Percentiles rank a stretch among this genome's conserved stretches.
phyloP scores from a whole-genome alignment of 371 early-diverging fungal species.

The Mortierella sp. region DNA sequence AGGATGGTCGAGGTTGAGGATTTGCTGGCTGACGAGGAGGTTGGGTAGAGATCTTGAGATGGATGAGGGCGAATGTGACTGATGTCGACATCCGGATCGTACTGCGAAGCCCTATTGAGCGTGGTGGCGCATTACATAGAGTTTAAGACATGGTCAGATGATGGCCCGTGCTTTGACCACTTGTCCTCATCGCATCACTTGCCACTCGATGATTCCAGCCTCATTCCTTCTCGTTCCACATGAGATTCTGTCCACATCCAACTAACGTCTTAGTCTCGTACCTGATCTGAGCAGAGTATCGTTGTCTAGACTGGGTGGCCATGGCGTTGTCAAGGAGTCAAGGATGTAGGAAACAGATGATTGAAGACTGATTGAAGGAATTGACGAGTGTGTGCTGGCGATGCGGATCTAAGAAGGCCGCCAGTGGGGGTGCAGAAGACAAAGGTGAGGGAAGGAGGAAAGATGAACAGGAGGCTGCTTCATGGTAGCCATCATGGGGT shows the following conservation, averaged over 20 bases:
- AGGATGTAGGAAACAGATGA: too few species aligned
- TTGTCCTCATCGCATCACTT: too few species aligned
- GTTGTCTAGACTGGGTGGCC: slow-evolving; percentile 8
- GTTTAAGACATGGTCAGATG: background rate
- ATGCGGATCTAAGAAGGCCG: too few species aligned
- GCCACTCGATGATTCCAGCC: too few species aligned
- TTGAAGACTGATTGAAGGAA: too few species aligned
- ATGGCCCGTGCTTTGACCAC: background rate
- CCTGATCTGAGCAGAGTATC: slow-evolving; percentile 38
- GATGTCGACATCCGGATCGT: slow-evolving; percentile 21
- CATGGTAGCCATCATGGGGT: too few species aligned
- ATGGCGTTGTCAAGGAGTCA: slow-evolving; percentile 1
- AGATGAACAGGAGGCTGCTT: too few species aligned
- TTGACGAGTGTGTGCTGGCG: too few species aligned
- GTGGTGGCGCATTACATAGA: background rate
- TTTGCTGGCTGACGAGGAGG: slow-evolving; percentile 10
- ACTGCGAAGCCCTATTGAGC: slow-evolving; percentile 25
- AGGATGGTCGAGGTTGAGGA: slow-evolving; percentile 15
- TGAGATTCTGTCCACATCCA: background rate
- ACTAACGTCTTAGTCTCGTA: slow-evolving; percentile 4
- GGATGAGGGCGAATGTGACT: slow-evolving; percentile 3
- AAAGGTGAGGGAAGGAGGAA: too few species aligned
- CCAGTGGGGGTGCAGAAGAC: too few species aligned
- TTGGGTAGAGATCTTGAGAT: slow-evolving; percentile 1
- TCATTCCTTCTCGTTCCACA: background rate